Evolutionary conservation across 2,329 filamentous ascomycete species (phyloP).

Genomic region (Fusarium equiseti): DNA sequence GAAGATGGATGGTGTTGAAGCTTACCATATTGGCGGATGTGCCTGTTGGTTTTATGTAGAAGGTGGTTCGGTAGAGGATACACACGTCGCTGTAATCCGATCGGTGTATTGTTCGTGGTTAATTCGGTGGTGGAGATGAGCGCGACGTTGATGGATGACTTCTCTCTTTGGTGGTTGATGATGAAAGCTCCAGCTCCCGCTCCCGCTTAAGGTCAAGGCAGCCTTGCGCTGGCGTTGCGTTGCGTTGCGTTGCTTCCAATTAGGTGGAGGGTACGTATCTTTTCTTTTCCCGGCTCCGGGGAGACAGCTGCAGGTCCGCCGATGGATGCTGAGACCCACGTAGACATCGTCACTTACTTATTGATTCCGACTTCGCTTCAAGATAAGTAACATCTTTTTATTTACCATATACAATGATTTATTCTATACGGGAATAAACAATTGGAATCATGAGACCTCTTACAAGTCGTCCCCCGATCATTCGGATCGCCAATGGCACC

Average conservation of each 20-base stretch:
- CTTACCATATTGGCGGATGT: slow-evolving; percentile 63
- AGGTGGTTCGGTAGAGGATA: neutral
- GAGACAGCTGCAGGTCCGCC: slow-evolving; percentile 21
- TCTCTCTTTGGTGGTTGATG: slow-evolving; percentile 27
- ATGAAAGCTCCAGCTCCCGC: slow-evolving; percentile 39
- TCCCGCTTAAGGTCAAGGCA: slow-evolving; percentile 27
- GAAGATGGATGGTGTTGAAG: slow-evolving; percentile 24
- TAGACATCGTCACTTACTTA: slow-evolving; percentile 34
- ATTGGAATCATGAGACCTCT: slow-evolving; percentile 54
- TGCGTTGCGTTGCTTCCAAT: slow-evolving; percentile 1
- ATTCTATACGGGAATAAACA: slow-evolving; percentile 1
- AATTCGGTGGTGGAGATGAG: neutral
- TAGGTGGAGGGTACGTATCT: slow-evolving; percentile 36
- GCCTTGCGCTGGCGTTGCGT: slow-evolving; percentile 42
- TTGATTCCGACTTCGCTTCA: slow-evolving; percentile 37
- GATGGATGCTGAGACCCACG: slow-evolving; percentile 25
- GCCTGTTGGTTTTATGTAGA: slow-evolving; percentile 9
- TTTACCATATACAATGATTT: slow-evolving; percentile 24
- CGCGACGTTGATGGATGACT: slow-evolving; percentile 16
- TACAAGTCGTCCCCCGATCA: slow-evolving; percentile 65
- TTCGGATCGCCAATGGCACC: slow-evolving; percentile 81
- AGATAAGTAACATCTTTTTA: neutral
- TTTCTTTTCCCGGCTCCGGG: slow-evolving; percentile 10
- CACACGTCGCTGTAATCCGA: neutral
- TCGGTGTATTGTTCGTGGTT: neutral